These are phyloP conservation scores for Tetrahymena elliotti DNA, from an alignment of 73 alveolate species.

Conservation along the genomic window DNA sequence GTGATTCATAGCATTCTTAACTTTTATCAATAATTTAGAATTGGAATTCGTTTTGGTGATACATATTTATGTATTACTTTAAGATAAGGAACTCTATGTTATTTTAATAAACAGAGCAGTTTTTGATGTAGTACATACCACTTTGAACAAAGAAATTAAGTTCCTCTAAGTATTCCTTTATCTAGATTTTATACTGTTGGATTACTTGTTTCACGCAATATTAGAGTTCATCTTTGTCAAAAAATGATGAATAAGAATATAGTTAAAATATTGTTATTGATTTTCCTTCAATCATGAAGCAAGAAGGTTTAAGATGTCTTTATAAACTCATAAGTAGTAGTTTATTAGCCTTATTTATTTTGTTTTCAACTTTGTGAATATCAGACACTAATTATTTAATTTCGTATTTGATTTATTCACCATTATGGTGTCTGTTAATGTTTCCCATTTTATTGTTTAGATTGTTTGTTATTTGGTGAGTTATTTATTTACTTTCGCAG, in stretches of 20 bases:
- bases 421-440: neutral
- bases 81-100: neutral
- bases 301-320: neutral
- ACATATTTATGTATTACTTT: no score
- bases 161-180: no score
- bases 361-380: neutral
- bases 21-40: neutral
- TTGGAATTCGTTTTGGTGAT: neutral
- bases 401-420: neutral
- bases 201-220: neutral
- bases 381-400: neutral
- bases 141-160: neutral
- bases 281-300: neutral
- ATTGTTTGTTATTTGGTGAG: neutral
- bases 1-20: neutral
- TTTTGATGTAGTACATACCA: neutral
- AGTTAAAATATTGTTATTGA: no score
- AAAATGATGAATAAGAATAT: neutral
- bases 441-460: neutral
- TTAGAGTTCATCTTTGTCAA: neutral
- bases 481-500: no score
- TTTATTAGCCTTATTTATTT: no score
- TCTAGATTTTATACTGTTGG: no score
- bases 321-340: no score
- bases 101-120: neutral